Evolutionary conservation across 106 monocot genomes (phyloP).

Genomic region (Allium fistulosum): DNA sequence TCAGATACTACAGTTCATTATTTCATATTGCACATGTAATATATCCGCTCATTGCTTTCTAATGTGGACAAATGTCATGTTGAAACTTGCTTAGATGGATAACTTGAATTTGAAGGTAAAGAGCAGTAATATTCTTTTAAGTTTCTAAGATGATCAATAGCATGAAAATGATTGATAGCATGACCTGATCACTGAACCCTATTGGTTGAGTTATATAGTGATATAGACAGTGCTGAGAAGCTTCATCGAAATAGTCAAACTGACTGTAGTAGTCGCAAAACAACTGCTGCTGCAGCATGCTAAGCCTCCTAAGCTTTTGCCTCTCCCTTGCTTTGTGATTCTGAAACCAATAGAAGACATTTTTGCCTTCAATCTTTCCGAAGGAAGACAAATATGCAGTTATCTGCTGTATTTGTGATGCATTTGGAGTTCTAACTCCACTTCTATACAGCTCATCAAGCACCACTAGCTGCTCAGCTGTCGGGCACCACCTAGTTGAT

Average conservation of each 20-base stretch:
- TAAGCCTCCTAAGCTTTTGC: too few species aligned
- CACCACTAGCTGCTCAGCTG: conserved; percentile 73
- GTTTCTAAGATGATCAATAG: too few species aligned
- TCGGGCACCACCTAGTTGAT: conserved; percentile 69
- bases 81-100: too few species aligned
- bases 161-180: too few species aligned
- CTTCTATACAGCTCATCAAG: conserved; percentile 75
- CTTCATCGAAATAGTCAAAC: too few species aligned
- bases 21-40: too few species aligned
- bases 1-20: too few species aligned
- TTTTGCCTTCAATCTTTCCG: conserved; percentile 77
- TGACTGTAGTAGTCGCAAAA: neutral
- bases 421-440: conserved; percentile 67
- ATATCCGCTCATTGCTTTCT: too few species aligned
- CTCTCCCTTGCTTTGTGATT: conserved; percentile 82
- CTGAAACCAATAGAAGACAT: conserved; percentile 92
- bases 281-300: conserved; percentile 28
- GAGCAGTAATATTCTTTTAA: too few species aligned
- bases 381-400: conserved; percentile 57
- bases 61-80: too few species aligned
- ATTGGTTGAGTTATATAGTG: too few species aligned
- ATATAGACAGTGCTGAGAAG: neutral
- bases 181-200: neutral
- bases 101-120: too few species aligned
- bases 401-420: conserved; percentile 68